Base-by-base conservation (phyloP, 176 grass and related monocot species). In the Carex littledalei region DNA sequence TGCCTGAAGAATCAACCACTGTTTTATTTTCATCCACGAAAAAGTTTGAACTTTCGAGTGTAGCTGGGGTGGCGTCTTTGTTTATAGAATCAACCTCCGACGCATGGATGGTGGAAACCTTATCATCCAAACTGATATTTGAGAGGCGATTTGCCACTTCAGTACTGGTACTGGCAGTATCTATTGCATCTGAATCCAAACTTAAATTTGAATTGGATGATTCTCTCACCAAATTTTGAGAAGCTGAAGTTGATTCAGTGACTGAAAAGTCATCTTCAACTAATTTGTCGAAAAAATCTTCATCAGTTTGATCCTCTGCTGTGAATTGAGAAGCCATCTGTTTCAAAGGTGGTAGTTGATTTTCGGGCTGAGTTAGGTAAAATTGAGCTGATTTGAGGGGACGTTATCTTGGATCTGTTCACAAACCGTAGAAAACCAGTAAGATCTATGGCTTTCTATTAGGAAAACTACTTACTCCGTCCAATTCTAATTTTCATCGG, bases 271-370 rank as follows among this genome's bases (percentile, higher is more conserved):
- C 87, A 67, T 94, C 92, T 47, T 89, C 81, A 35, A 94, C 95
- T 10, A 98, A 90, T 68, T 92, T 98, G 88, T 98, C 84, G 82
- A 99, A 99, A 89, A 99, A 99, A 90, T 99, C 93, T 71, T 87
- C 93, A 78, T 95, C 91, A 4, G 93, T 92, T 60, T 94, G 93
- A 83, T 99, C 96, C 17, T 95, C 95, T 34, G 70, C 39, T 35
- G 47, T 45, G 80, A 85, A 87, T 60, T 85, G 66, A 26, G 89
- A 24, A 10, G 88, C 86, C 90, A 92, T 92, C 47, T 69, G 49
- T 54, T 52, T 20, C 35, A 2, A 83, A 83, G 61, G 63, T 68
- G 22, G 50, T 35, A 61, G 61, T 61, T 39, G 15, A 29, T 50
- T 65, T 18, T 32, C 0, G 1, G 31, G 18, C 62, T 4, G 20